Conservation (phyloP, 2,329 filamentous ascomycete genomes). For the Eutypa lata region DNA sequence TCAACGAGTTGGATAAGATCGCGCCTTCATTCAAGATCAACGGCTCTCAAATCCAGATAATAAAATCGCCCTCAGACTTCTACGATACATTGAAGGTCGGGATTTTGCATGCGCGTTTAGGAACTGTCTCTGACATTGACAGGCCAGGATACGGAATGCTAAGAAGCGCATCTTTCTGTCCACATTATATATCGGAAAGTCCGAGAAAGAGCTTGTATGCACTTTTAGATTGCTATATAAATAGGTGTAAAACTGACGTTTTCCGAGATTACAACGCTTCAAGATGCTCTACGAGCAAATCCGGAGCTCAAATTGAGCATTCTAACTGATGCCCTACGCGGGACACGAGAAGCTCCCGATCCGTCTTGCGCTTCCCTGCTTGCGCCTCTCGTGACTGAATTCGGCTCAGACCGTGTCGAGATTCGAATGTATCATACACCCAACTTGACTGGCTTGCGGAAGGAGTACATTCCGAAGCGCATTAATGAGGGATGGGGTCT, state of each 20-base stretch:
- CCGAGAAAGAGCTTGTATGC: conserved; percentile 78
- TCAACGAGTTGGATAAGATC: conserved; percentile 77
- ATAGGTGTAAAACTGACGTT: conserved; percentile 8
- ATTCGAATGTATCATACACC: conserved; percentile 98
- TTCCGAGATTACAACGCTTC: conserved; percentile 68
- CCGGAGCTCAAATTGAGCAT: conserved; percentile 79
- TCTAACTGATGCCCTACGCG: conserved; percentile 84
- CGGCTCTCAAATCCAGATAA: conserved; percentile 74
- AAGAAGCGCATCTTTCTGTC: conserved; percentile 82
- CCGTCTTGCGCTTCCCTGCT: conserved; percentile 87
- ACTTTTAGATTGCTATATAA: not conserved
- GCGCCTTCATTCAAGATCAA: conserved; percentile 86
- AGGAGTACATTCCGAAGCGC: conserved; percentile 77
- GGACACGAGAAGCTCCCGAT: conserved; percentile 83
- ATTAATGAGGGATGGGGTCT: conserved; percentile 98
- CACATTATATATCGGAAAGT: conserved; percentile 95
- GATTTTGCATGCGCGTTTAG: conserved; percentile 1
- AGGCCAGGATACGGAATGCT: conserved; percentile 80
- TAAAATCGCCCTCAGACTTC: conserved; percentile 82
- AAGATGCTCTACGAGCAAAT: conserved; percentile 70
- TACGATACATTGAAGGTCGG: conserved; percentile 83
- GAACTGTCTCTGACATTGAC: conserved; percentile 4
- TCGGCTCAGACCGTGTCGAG: conserved; percentile 80
- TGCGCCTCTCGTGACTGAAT: conserved; percentile 77
- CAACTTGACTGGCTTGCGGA: conserved; percentile 83